Percentiles rank a stretch among this genome's conserved stretches.
These are phyloP conservation scores for Rhodofomes roseus DNA, from an alignment of 1,284 basidiomycete genomes.

Conservation along the genomic window DNA sequence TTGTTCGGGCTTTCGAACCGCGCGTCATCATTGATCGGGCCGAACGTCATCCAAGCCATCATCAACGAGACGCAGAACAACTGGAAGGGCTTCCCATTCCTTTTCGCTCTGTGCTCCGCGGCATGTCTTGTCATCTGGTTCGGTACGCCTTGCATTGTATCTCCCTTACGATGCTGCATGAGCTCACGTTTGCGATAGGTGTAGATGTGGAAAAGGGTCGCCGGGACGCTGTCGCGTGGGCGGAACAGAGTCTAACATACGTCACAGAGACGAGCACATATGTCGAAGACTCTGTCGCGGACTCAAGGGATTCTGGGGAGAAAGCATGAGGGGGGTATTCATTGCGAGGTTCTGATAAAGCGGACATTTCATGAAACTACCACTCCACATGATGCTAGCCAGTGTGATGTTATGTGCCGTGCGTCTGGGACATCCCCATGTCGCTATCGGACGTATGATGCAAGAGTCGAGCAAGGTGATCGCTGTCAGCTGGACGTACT, in stretches of 20 bases:
- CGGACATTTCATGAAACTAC: too few relatives aligned
- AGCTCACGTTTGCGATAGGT: constrained; percentile 12
- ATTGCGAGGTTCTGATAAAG: too few relatives aligned
- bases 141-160: constrained; percentile 22
- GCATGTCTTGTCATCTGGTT: constrained; percentile 74
- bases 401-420: too few relatives aligned
- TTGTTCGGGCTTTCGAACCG: constrained; percentile 83
- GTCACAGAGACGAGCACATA: constrained; percentile 22
- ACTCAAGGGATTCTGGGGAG: constrained; percentile 9
- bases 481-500: background rate
- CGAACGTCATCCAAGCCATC: constrained; percentile 76
- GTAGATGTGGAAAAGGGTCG: constrained; percentile 71
- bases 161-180: background rate
- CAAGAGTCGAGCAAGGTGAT: background rate
- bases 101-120: constrained; percentile 65
- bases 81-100: constrained; percentile 82
- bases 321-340: background rate
- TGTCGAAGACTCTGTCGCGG: constrained; percentile 12
- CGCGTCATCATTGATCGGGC: constrained; percentile 78
- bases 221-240: constrained; percentile 64
- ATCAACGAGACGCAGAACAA: constrained; percentile 70
- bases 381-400: too few relatives aligned
- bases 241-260: constrained; percentile 33
- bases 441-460: background rate
- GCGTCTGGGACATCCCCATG: too few relatives aligned